Conservation (phyloP, 78 protist species). For the Cavenderia fasciculata region DNA sequence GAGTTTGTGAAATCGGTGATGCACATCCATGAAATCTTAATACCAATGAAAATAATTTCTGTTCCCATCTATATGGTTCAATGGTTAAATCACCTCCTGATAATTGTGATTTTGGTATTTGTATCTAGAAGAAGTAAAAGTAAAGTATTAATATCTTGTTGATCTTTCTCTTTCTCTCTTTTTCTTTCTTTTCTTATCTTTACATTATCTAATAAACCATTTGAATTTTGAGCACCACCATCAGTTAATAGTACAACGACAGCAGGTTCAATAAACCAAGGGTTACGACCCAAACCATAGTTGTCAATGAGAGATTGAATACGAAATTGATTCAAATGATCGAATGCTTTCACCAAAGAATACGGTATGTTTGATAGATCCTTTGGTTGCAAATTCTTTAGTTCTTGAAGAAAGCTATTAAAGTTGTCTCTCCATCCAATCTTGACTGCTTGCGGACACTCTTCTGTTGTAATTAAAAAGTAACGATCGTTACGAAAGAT, state of each 20-base stretch:
- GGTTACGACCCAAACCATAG: constrained; percentile 76
- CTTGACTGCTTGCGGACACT: not conserved
- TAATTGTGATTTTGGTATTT: constrained; percentile 17
- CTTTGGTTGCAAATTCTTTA: constrained; percentile 46
- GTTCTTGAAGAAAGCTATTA: constrained; percentile 43
- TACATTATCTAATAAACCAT: constrained; percentile 22
- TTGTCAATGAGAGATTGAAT: constrained; percentile 44
- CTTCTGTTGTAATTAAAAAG: constrained; percentile 72
- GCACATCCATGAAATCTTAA: constrained; percentile 5
- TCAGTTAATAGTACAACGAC: constrained; percentile 54
- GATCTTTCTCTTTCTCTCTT: not conserved
- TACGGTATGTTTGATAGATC: constrained; percentile 49
- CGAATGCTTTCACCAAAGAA: constrained; percentile 51
- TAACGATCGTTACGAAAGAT: constrained; percentile 54
- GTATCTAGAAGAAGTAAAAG: constrained; percentile 14
- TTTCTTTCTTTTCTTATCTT: not conserved
- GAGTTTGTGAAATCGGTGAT: not conserved
- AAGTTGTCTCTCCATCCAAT: constrained; percentile 48
- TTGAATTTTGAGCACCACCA: constrained; percentile 36
- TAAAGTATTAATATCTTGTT: not conserved
- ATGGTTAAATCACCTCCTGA: constrained; percentile 32
- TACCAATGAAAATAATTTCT: constrained; percentile 53
- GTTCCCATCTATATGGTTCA: constrained; percentile 85
- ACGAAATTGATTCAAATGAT: constrained; percentile 59
- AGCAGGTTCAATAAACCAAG: constrained; percentile 59